Base-by-base conservation (phyloP, 352 stramenopile genomes). In the Pythium sukuiense region DNA sequence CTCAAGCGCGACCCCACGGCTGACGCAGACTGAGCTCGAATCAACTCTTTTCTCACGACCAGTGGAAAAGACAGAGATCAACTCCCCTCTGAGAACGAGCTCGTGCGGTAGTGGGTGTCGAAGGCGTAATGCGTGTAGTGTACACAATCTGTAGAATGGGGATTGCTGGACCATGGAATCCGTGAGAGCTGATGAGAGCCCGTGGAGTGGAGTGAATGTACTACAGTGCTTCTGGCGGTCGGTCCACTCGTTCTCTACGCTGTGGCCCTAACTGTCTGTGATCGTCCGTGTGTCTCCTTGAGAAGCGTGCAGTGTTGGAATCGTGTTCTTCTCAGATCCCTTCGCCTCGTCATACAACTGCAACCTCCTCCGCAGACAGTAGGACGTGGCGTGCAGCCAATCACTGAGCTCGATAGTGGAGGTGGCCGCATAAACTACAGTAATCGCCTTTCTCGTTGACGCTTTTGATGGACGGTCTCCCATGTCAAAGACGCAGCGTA, bases 1-100 rank as follows among this genome's bases (percentile, higher is more conserved):
- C 62, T 76, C 48, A 85, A 87, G 70, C 18, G 61, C 27, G 33
- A 74, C 24, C 67, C 71, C 14, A 35, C 29, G 9, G 64, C 64
- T 16, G 63, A 70, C 57, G 63, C 30, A 3, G 54, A 29, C n/a
- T 60, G 52, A 57, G 0, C 37, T 43, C 37, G 14, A 24, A 24
- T 0, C 20, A 37, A 37, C 33, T 8, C 33, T 14, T 39, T 12
- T 12, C 8, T 14, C 8, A 39, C 33, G 13, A 39, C 8, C 13
- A 12, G 33, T 6, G 32, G 33, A 39, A 39, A 13, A 43, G 12
- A n/a, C 37, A 4, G 37, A 43, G 37, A 43, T 43, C 37, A 43
- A 13, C 37, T 43, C 37, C 8, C 13, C 8, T 24, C 33, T 39
- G 33, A 39, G 33, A 39, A 6, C 33, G 33, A 39, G 33, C 33